These are phyloP conservation scores for Acer negundo DNA, from an alignment of 345 rosid species.

Conservation along the genomic window DNA sequence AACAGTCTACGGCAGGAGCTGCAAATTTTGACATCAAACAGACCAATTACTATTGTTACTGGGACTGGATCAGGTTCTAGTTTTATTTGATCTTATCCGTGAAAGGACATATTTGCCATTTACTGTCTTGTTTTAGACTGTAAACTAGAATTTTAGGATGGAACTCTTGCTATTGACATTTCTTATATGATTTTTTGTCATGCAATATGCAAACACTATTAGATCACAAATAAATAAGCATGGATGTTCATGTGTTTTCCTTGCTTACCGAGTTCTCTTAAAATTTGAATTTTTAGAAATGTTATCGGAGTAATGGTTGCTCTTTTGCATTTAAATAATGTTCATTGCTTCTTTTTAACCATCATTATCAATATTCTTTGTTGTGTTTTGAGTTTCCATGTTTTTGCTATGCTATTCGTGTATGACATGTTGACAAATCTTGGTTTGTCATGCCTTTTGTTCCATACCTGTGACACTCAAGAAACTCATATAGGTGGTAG, in stretches of 20 bases:
- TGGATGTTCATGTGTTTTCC: conserved; percentile 7
- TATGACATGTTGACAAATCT: conserved; percentile 9
- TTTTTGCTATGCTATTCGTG: background rate
- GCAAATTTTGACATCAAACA: conserved; percentile 53
- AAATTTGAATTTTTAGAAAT: background rate
- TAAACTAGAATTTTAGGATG: background rate
- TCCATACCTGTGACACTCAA: background rate
- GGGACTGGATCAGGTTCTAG: conserved; percentile 63
- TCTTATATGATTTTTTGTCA: background rate
- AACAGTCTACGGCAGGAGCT: conserved; percentile 71
- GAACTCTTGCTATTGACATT: background rate
- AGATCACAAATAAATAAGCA: conserved; percentile 1
- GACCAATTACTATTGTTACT: conserved; percentile 74
- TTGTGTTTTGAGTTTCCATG: background rate
- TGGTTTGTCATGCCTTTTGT: background rate
- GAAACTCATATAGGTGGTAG: too few relatives aligned
- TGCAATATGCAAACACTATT: conserved; percentile 1
- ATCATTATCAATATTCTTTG: background rate
- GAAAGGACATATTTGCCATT: background rate
- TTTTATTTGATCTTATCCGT: conserved; percentile 14
- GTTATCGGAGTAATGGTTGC: background rate
- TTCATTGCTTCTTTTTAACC: conserved; percentile 7
- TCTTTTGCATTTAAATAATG: background rate
- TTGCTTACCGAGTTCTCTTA: background rate
- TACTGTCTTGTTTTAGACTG: background rate